Percentiles rank a stretch among this genome's conserved stretches.
Conservation (phyloP, 73 alveolate species). For the Effrenium voratum region DNA sequence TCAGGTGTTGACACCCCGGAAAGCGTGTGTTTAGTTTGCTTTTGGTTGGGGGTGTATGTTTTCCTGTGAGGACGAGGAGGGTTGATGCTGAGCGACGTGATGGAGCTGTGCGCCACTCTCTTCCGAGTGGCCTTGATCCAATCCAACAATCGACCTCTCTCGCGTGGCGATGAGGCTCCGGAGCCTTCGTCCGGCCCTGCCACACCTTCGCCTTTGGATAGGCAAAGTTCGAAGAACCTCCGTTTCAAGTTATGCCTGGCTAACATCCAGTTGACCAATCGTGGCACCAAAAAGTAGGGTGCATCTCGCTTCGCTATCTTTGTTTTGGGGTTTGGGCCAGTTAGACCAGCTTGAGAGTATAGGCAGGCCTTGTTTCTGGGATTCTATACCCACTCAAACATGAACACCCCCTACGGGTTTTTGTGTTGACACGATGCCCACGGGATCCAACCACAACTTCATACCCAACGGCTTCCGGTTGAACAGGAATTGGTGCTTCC, state of each 20-base stretch:
- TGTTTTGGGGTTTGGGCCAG: not conserved
- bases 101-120: conserved; percentile 42
- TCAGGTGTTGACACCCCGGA: not conserved
- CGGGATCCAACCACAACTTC: too few species aligned
- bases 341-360: not conserved
- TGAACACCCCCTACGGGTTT: too few species aligned
- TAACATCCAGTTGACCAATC: not conserved
- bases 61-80: conserved; percentile 39
- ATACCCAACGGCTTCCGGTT: too few species aligned
- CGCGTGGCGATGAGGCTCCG: conserved; percentile 46
- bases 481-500: too few species aligned
- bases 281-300: not conserved
- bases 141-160: not conserved
- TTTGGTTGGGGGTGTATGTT: not conserved
- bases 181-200: not conserved
- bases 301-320: not conserved
- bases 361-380: not conserved
- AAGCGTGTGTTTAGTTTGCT: not conserved
- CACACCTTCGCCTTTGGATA: not conserved
- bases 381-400: not conserved
- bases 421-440: too few species aligned
- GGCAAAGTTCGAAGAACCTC: not conserved
- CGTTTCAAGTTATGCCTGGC: not conserved
- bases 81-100: conserved; percentile 14
- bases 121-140: conserved; percentile 44